Percentiles rank a stretch among this genome's conserved stretches.
Evolutionary conservation across 805 yeast species (phyloP).

Genomic region (Sugiyamaella lignohabitans): DNA sequence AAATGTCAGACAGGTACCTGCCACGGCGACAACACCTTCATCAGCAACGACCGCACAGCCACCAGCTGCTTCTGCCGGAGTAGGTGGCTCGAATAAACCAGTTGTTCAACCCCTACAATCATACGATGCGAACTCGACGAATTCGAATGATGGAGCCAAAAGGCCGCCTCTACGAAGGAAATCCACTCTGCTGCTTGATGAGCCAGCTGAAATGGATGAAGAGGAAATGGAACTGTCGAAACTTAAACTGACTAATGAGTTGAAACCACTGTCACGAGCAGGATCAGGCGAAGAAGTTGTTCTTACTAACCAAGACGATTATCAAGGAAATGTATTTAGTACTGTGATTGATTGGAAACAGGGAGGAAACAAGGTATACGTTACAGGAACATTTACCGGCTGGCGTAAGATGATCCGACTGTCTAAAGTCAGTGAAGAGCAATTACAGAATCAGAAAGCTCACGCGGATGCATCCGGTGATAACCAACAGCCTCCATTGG

Average conservation of each 20-base stretch:
- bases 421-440: constrained; percentile 4
- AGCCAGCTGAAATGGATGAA: constrained; percentile 37
- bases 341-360: constrained; percentile 86
- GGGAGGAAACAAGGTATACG: constrained; percentile 94
- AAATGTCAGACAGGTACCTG: constrained; percentile 5
- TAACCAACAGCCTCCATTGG: background rate
- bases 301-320: constrained; percentile 19
- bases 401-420: constrained; percentile 98
- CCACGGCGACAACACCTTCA: background rate
- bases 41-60: background rate
- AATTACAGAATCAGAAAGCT: background rate
- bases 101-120: background rate
- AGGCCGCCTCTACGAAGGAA: too few species aligned
- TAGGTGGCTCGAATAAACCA: background rate
- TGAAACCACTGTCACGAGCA: constrained; percentile 28
- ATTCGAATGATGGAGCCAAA: too few species aligned
- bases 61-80: background rate
- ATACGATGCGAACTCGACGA: background rate
- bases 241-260: constrained; percentile 35
- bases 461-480: constrained; percentile 31
- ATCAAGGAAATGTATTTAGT: constrained; percentile 29
- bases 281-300: constrained; percentile 32
- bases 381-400: constrained; percentile 95
- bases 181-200: constrained; percentile 68
- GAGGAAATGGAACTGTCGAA: constrained; percentile 44